Evolutionary conservation across 257 asterid species (phyloP), one percentile per base, ranked within the genome.

Genomic region (Cordia subcordata): DNA sequence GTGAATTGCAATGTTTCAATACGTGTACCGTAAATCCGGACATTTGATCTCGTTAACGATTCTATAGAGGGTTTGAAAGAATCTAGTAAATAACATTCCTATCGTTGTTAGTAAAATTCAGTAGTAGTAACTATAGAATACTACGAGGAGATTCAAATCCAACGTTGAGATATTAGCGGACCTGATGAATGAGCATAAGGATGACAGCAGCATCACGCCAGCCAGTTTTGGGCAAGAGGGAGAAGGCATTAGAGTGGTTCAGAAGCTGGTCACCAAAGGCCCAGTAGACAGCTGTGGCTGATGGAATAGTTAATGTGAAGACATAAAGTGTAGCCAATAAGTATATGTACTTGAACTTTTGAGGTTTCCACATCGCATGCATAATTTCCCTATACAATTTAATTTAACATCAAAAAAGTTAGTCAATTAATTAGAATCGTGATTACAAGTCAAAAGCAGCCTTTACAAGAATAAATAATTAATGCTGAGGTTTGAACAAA

Each of bases 341-440:
- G 78, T 91, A 91, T 12, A 91, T 88, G 85, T 79, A 84, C 79
- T 91, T 91, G 83, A 91, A 91, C 64, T 88, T 91, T 18, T 79
- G 98, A 0, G 98, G 98, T 27, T 88, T 91, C 98, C 97, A 89
- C 95, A 89, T 89, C 2, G 96, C 95, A 69, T 89, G 96, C 96
- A 89, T 89, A 18, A 89, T 89, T 74, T 89, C 97, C 78, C 97
- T 89, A 64, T 35, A 18, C n/a, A n/a, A n/a, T n/a, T n/a, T n/a
- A 44, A 18, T 27, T 37, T 13, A 20, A 53, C 14, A 33, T n/a
- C n/a, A n/a, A n/a, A 52, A 8, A 16, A 49, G 42, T 13, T 47
- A 40, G 0, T 57, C 19, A 20, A n/a, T n/a, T n/a, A n/a, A n/a
- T 21, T 18, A 67, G 27, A 51, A 46, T 46, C 51, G 13, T 46